These are phyloP conservation scores for Aureobasidium sp. DNA, from an alignment of 2,329 filamentous ascomycete species.

Conservation along the genomic window DNA sequence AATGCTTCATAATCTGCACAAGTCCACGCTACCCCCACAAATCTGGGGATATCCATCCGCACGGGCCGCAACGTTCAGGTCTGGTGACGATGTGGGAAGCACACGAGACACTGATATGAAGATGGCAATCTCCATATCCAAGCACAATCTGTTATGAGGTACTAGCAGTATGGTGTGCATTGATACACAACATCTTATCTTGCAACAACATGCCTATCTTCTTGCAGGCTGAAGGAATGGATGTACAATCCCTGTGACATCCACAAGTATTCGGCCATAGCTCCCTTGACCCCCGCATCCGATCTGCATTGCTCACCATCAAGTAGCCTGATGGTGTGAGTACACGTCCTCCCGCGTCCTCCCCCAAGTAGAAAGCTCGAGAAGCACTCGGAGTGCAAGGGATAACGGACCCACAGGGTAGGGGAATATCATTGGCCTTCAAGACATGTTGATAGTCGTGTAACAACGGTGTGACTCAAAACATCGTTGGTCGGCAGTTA, in stretches of 20 bases:
- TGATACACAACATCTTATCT: background rate
- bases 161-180: background rate
- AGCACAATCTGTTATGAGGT: background rate
- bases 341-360: background rate
- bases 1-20: background rate
- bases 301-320: slow-evolving; percentile 10
- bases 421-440: background rate
- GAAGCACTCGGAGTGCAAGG: background rate
- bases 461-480: background rate
- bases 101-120: background rate
- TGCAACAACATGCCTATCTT: background rate
- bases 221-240: background rate
- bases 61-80: background rate
- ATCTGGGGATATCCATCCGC: background rate
- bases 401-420: background rate
- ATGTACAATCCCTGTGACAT: background rate
- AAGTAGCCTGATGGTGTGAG: background rate
- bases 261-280: slow-evolving; percentile 7
- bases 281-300: background rate
- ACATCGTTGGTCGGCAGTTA: background rate
- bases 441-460: background rate
- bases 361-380: background rate
- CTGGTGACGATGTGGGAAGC: slow-evolving; percentile 1
- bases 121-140: background rate
- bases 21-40: background rate